Conservation (phyloP, 192 early-diverging fungal genomes). For the Backusella psychrophila region DNA sequence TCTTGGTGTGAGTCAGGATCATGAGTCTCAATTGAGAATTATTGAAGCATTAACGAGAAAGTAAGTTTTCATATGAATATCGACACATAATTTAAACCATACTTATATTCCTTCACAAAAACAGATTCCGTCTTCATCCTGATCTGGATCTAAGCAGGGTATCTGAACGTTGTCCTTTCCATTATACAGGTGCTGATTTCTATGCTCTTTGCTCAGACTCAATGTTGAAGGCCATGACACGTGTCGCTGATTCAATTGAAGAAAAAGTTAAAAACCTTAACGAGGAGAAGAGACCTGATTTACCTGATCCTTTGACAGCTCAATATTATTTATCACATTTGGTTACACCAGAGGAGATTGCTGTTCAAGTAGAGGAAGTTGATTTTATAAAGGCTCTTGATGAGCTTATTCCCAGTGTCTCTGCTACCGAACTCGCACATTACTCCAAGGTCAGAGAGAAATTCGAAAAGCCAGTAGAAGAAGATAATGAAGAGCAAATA, state of each 20-base stretch:
- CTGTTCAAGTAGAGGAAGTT: conserved; percentile 75
- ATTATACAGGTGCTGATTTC: conserved; percentile 97
- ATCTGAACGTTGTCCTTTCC: conserved; percentile 84
- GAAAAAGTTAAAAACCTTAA: conserved; percentile 47
- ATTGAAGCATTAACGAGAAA: conserved; percentile 94
- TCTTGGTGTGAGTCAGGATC: conserved; percentile 89
- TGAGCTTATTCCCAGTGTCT: conserved; percentile 89
- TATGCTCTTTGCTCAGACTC: conserved; percentile 98
- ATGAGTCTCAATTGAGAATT: conserved; percentile 84
- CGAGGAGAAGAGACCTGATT: conserved; percentile 31
- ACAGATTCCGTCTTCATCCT: conserved; percentile 81
- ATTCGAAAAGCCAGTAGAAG: conserved; percentile 62
- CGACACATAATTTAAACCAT: background rate
- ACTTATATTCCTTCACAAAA: background rate
- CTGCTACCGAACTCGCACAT: conserved; percentile 79
- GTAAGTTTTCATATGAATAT: conserved; percentile 34
- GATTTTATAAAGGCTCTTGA: conserved; percentile 85
- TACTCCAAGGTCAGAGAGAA: conserved; percentile 79
- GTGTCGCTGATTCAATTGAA: conserved; percentile 75
- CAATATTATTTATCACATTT: conserved; percentile 91
- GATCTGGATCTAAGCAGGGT: conserved; percentile 72
- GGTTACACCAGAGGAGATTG: conserved; percentile 62
- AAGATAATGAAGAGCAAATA: background rate
- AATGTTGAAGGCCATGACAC: conserved; percentile 93
- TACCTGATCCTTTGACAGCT: conserved; percentile 72